Evolutionary conservation across 768 basidiomycete genomes (phyloP).

Genomic region (Boletus fagicola): DNA sequence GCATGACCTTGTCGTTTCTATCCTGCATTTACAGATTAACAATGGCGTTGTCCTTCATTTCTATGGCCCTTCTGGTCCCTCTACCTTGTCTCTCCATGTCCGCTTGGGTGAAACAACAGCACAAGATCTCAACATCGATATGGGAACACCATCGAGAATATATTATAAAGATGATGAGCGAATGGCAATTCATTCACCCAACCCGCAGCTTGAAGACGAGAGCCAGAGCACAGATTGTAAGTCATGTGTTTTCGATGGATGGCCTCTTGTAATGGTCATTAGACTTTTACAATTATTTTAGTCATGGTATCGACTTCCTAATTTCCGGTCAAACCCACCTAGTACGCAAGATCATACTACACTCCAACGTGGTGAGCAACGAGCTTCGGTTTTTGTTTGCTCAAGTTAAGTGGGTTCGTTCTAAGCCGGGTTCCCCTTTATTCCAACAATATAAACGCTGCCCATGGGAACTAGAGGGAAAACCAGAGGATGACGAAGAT

Average conservation of each 20-base stretch:
- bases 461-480: slow-evolving; percentile 83
- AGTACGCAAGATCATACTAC: slow-evolving; percentile 82
- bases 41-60: slow-evolving; percentile 72
- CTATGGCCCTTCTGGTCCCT: slow-evolving; percentile 48
- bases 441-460: slow-evolving; percentile 93
- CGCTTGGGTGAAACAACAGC: slow-evolving; percentile 73
- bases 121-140: slow-evolving; percentile 75
- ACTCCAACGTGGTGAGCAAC: slow-evolving; percentile 76
- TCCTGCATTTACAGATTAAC: slow-evolving; percentile 49
- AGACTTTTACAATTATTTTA: slow-evolving; percentile 95
- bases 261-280: slow-evolving; percentile 8
- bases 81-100: slow-evolving; percentile 49
- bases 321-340: slow-evolving; percentile 67
- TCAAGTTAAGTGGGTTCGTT: neutral
- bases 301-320: slow-evolving; percentile 86
- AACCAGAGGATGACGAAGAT: slow-evolving; percentile 81
- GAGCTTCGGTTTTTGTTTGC: neutral
- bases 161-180: slow-evolving; percentile 89
- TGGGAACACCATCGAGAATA: slow-evolving; percentile 73
- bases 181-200: slow-evolving; percentile 76
- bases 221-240: slow-evolving; percentile 52
- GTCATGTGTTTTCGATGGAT: slow-evolving; percentile 14
- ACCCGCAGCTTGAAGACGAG: slow-evolving; percentile 40
- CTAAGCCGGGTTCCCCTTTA: slow-evolving; percentile 79
- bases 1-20: neutral